Evolutionary conservation across 345 rosid species (phyloP), one percentile per base, ranked within the genome.

Genomic region (Alliaria petiolata): DNA sequence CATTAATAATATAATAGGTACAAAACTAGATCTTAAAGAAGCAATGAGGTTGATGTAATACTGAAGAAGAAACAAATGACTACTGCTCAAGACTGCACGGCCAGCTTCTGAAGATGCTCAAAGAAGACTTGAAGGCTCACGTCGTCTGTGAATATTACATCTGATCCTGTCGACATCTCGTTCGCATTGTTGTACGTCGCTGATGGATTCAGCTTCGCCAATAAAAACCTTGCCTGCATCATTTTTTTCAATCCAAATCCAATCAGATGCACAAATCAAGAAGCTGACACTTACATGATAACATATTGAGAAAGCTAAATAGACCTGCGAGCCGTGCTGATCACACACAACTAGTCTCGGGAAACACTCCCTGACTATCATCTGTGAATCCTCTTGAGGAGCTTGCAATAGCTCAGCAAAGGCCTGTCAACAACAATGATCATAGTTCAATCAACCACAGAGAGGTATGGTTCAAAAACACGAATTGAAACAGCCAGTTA

Each of bases 41-140:
- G n/a, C n/a, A n/a, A n/a, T n/a, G n/a, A n/a, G n/a, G n/a, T n/a
- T n/a, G n/a, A n/a, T n/a, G n/a, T n/a, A n/a, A n/a, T n/a, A n/a
- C n/a, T n/a, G n/a, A n/a, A n/a, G n/a, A n/a, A n/a, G n/a, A n/a
- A n/a, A n/a, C n/a, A n/a, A n/a, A n/a, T n/a, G n/a, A n/a, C n/a
- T n/a, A n/a, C n/a, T n/a, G n/a, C 70, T 87, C 87, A 95, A 78
- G 99, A 87, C 79, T 95, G 99, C 77, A 95, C 99, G 35, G 98
- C 96, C 79, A 95, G 84, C 85, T 86, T 89, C 82, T 88, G 95
- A 54, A 91, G 97, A 86, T 95, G 99, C 82, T 95, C 93, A 8
- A 89, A 80, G 79, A 95, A 95, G 52, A 95, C 97, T 80, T 91
- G 98, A 63, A 95, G 87, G 83, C 96, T 91, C 65, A 95, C 99